Evolutionary conservation across 768 basidiomycete species (phyloP).

Genomic region (Gymnopilus junonius): DNA sequence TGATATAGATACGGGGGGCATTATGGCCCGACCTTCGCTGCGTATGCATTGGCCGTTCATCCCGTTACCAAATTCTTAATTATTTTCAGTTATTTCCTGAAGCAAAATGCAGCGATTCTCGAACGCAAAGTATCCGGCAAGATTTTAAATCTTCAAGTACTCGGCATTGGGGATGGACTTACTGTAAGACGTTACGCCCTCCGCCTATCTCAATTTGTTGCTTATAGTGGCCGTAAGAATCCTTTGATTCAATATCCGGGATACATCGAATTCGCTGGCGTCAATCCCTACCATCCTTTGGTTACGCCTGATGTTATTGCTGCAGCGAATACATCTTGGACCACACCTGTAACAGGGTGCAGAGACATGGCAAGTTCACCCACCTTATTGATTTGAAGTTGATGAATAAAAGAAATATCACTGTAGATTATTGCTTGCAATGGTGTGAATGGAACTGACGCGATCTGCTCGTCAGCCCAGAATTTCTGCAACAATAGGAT

Average conservation of each 20-base stretch:
- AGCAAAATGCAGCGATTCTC: slow-evolving; percentile 61
- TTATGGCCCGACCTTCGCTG: slow-evolving; percentile 70
- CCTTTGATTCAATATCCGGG: slow-evolving; percentile 54
- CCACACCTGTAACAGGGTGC: slow-evolving; percentile 47
- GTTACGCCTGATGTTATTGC: slow-evolving; percentile 46
- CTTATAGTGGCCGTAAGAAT: slow-evolving; percentile 13
- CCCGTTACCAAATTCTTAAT: background rate
- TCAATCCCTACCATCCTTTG: slow-evolving; percentile 61
- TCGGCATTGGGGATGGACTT: slow-evolving; percentile 66
- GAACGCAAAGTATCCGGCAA: slow-evolving; percentile 47
- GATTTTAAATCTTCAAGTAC: slow-evolving; percentile 57
- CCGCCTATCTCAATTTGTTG: background rate
- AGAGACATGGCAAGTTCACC: slow-evolving; percentile 42
- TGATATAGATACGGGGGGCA: slow-evolving; percentile 65
- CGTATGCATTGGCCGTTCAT: slow-evolving; percentile 29
- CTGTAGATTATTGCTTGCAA: slow-evolving; percentile 55
- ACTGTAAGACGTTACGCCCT: slow-evolving; percentile 41
- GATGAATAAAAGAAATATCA: background rate
- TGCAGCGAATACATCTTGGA: slow-evolving; percentile 48
- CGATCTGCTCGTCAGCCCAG: slow-evolving; percentile 60
- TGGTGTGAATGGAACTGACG: slow-evolving; percentile 38
- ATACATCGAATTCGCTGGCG: slow-evolving; percentile 56
- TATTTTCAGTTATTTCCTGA: slow-evolving; percentile 50
- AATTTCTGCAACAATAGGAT: slow-evolving; percentile 61
- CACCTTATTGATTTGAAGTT: background rate